A percentile compares a stretch with the other conserved stretches of the same genome.
phyloP scores from a whole-genome alignment of 75 land plant species.

The Selaginella moellendorffii region DNA sequence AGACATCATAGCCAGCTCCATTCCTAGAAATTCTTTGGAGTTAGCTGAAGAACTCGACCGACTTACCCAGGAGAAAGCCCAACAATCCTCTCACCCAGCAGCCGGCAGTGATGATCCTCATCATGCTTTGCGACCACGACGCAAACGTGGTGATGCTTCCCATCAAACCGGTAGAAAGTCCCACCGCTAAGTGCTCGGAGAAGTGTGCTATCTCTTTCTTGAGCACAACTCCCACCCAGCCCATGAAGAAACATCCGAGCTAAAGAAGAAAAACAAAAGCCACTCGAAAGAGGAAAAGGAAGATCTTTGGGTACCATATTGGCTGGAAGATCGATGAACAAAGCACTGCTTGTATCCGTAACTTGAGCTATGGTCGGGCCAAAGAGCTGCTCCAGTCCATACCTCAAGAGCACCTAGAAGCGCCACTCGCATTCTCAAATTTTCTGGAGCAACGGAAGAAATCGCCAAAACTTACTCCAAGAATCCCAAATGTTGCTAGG shows the following conservation, averaged over 20 bases:
- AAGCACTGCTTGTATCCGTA: slow-evolving; percentile 20
- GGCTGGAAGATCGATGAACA: slow-evolving; percentile 56
- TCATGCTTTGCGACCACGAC: slow-evolving; percentile 64
- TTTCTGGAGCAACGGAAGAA: slow-evolving; percentile 1
- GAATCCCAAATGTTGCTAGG: slow-evolving; percentile 24
- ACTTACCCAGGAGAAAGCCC: slow-evolving; percentile 53
- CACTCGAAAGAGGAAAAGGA: background rate
- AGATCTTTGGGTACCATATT: slow-evolving; percentile 38
- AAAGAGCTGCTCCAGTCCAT: slow-evolving; percentile 55
- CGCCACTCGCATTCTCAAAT: background rate
- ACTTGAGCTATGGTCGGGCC: slow-evolving; percentile 21
- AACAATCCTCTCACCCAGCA: slow-evolving; percentile 37
- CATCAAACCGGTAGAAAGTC: slow-evolving; percentile 72
- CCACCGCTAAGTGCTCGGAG: slow-evolving; percentile 62
- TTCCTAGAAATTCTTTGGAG: background rate
- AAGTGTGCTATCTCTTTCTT: slow-evolving; percentile 39
- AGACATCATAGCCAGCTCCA: background rate
- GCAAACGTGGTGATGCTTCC: slow-evolving; percentile 88
- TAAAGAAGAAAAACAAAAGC: slow-evolving; percentile 12
- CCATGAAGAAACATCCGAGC: slow-evolving; percentile 85
- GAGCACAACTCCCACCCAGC: slow-evolving; percentile 83
- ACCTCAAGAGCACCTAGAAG: slow-evolving; percentile 48
- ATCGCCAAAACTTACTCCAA: too few relatives aligned
- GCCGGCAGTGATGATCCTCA: slow-evolving; percentile 37
- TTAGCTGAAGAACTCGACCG: too few relatives aligned